Conservation (phyloP, 768 basidiomycete species). For the Termitomyces sp. region DNA sequence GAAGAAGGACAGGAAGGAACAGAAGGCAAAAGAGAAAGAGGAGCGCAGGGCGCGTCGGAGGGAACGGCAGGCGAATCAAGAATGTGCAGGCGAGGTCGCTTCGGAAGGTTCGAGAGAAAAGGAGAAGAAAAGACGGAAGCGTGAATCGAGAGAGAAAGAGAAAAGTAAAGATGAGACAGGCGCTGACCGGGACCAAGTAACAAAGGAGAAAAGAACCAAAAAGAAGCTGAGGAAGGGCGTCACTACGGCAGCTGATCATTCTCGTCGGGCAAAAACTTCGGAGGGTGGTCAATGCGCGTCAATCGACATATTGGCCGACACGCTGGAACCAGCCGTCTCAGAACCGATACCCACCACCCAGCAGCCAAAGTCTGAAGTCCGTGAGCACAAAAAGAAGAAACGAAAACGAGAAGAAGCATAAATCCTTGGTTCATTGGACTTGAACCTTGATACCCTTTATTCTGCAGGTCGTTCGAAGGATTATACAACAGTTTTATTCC, state of each 20-base stretch:
- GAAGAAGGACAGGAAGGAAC: slow-evolving; percentile 13
- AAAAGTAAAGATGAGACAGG: background rate
- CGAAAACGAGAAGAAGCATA: slow-evolving; percentile 8
- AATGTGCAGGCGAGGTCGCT: background rate
- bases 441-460: background rate
- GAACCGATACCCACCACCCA: background rate
- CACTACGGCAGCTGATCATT: background rate
- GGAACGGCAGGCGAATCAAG: background rate
- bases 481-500: slow-evolving; percentile 8
- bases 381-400: slow-evolving; percentile 12
- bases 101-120: background rate
- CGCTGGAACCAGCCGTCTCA: background rate
- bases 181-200: background rate
- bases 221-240: slow-evolving; percentile 1
- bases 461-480: background rate
- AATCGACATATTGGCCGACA: background rate
- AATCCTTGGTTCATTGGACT: background rate
- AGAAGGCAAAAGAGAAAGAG: slow-evolving; percentile 18
- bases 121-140: slow-evolving; percentile 17
- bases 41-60: slow-evolving; percentile 14
- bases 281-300: background rate
- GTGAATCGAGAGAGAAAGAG: slow-evolving; percentile 3
- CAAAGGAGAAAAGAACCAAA: slow-evolving; percentile 5
- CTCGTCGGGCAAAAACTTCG: background rate
- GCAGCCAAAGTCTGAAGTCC: background rate